Conservation (phyloP, 2,329 filamentous ascomycete genomes). For the Talaromyces sp. region DNA sequence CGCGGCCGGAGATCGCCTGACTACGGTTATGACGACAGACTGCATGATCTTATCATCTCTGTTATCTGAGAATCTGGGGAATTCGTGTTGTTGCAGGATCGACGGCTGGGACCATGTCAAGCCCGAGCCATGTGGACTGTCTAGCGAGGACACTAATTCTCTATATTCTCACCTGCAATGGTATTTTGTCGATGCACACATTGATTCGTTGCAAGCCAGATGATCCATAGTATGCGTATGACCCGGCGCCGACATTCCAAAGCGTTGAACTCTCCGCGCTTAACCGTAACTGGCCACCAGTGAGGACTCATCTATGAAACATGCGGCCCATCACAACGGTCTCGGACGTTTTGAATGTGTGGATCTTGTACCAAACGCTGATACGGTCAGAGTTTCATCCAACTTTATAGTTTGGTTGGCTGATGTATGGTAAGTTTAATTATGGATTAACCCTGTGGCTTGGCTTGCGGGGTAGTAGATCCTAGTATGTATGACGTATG, state of each 20-base stretch:
- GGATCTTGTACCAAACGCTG: neutral
- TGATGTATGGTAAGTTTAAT: neutral
- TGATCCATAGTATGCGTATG: neutral
- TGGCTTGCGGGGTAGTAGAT: neutral
- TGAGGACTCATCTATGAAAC: neutral
- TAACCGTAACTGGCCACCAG: neutral
- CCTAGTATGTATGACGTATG: neutral
- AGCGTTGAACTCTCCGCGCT: neutral
- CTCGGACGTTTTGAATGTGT: neutral
- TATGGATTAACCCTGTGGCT: neutral
- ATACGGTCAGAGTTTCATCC: neutral
- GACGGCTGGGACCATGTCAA: neutral
- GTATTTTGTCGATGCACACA: neutral
- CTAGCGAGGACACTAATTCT: neutral
- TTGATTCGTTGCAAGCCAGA: neutral
- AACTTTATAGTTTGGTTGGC: neutral
- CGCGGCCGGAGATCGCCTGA: slow-evolving; percentile 2
- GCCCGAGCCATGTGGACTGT: neutral
- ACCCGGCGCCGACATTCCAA: neutral
- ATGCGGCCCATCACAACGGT: no score
- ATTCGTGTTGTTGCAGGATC: neutral
- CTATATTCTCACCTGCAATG: neutral
- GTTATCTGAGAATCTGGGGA: neutral
- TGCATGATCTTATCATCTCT: neutral
- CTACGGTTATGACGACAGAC: slow-evolving; percentile 2